phyloP scores from a whole-genome alignment of 768 basidiomycete species.

The Lactifluus hygrophoroides region DNA sequence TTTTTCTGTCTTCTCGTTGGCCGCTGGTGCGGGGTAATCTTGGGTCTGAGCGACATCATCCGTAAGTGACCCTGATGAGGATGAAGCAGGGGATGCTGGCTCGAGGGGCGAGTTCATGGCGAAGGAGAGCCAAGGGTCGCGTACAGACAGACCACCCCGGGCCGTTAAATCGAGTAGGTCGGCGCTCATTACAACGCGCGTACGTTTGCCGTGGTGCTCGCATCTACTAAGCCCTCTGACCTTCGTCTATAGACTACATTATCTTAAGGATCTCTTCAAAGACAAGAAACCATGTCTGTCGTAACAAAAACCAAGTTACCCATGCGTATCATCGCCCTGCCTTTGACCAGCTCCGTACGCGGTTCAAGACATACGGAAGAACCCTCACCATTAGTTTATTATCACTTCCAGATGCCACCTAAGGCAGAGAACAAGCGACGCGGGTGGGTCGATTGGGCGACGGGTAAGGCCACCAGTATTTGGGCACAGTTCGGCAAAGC shows the following conservation, averaged over 20 bases:
- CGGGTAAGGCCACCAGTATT: constrained; percentile 42
- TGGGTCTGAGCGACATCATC: neutral
- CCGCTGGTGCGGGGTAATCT: neutral
- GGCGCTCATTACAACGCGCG: neutral
- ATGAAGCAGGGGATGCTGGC: constrained; percentile 21
- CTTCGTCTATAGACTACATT: neutral
- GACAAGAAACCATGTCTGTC: constrained; percentile 14
- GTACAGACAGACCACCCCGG: no score
- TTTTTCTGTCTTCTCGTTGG: constrained; percentile 1
- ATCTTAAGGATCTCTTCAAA: neutral
- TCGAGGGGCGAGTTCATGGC: constrained; percentile 23
- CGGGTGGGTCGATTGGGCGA: constrained; percentile 41
- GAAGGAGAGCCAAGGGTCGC: neutral
- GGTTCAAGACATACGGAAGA: neutral
- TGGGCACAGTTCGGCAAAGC: constrained; percentile 69
- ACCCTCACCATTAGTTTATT: constrained; percentile 32
- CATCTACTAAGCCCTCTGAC: neutral
- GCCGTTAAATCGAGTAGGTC: neutral
- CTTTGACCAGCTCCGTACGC: constrained; percentile 28
- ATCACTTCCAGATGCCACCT: constrained; percentile 31
- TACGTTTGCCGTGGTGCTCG: neutral
- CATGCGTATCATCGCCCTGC: constrained; percentile 43
- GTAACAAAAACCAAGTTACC: constrained; percentile 19
- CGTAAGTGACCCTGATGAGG: constrained; percentile 21
- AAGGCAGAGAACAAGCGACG: constrained; percentile 24